Evolutionary conservation across 163 green algal genomes (phyloP).

Genomic region (Trebouxiophyceae sp.): DNA sequence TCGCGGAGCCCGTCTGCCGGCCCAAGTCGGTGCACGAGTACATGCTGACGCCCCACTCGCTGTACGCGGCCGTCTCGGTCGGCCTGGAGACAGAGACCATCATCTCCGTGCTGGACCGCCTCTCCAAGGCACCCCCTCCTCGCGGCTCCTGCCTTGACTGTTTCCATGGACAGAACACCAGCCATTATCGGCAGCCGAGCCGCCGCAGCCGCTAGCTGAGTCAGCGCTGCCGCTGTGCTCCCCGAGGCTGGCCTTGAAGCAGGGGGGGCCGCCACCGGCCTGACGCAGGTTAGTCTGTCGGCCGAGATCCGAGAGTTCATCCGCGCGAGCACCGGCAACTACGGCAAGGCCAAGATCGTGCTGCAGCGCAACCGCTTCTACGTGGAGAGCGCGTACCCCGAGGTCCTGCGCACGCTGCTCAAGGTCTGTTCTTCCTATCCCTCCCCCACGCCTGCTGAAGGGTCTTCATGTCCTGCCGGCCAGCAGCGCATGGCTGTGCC

Average conservation of each 20-base stretch:
- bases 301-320: conserved; percentile 81
- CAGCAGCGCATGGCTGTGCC: no score
- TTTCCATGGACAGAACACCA: neutral
- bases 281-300: conserved; percentile 33
- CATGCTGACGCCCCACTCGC: conserved; percentile 81
- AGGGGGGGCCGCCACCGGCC: neutral
- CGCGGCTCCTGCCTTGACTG: neutral
- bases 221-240: no score
- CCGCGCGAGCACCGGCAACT: conserved; percentile 82
- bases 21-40: conserved; percentile 94
- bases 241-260: neutral
- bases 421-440: no score
- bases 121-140: conserved; percentile 62
- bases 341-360: conserved; percentile 98
- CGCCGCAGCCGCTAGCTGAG: no score
- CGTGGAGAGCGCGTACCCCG: conserved; percentile 78
- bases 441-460: no score
- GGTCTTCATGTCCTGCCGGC: no score
- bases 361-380: conserved; percentile 93
- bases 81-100: conserved; percentile 91
- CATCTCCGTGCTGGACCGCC: conserved; percentile 75
- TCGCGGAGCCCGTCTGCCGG: conserved; percentile 87
- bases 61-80: conserved; percentile 96
- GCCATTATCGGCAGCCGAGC: no score
- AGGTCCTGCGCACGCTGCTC: conserved; percentile 64